Base-by-base conservation (phyloP, 495 filamentous ascomycete species). In the Talaromyces trachyspermus region DNA sequence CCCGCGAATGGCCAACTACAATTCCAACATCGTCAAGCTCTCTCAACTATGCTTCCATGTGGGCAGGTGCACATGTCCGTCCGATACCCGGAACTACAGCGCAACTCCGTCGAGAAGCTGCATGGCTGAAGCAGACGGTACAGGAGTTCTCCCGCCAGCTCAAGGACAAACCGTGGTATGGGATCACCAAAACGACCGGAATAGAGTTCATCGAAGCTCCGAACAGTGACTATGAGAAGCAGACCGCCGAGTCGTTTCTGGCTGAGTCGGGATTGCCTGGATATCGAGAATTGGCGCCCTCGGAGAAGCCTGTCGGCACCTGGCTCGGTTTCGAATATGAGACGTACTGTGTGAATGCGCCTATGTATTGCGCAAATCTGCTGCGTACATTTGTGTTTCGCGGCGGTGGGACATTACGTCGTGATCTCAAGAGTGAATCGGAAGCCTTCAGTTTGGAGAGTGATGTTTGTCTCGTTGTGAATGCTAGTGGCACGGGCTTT, bases 51-150 rank as follows among this genome's bases (percentile, higher is more conserved):
- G 74, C 79, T 43, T 81, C 80, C 4, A 72, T 77, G 6, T 84
- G 79, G 80, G 80, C 70, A 12, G 80, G 80, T 48, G 80, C 77
- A 4, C 79, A 78, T 55, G 77, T 79, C 62, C 72, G 79, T 3
- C 74, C 72, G 9, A 64, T 81, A 2, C 74, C 76, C 0, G 74
- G 73, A 1, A 53, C 59, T 1, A 60, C 65, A 0, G 50, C 63
- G 4, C 69, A 71, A 39, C 49, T 57, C 14, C 27, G 57, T 5
- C 64, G 63, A 23, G 77, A 80, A 50, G 74, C 76, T 41, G 56
- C 50, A 38, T 64, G 79, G 58, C 69, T 77, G 2, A 57, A 69
- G 5, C 56, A 54, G 5, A 82, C 80, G 10, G 82, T 69, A 52
- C 40, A 61, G 9, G 36, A 6, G 7, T 39, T 39, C 15, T n/a